These are phyloP conservation scores for Cryptosporidium ubiquitum DNA, from an alignment of 169 alveolate genomes.

Conservation along the genomic window DNA sequence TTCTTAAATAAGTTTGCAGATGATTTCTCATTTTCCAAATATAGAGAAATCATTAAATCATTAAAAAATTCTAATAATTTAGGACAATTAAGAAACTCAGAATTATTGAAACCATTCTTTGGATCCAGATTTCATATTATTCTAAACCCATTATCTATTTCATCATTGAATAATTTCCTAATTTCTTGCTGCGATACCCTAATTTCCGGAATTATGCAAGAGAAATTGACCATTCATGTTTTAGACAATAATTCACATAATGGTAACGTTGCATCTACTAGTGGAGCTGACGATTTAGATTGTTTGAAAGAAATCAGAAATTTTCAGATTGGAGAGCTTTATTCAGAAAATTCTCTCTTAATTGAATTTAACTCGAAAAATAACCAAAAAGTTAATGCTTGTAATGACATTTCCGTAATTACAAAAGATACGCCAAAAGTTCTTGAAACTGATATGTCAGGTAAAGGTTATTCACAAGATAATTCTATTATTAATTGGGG, in stretches of 20 bases:
- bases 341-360: conserved; percentile 23
- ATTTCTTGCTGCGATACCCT: conserved; percentile 21
- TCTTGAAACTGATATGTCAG: conserved; percentile 6
- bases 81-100: conserved; percentile 1
- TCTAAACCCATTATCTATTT: conserved; percentile 26
- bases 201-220: conserved; percentile 39
- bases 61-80: conserved; percentile 9
- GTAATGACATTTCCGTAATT: background rate
- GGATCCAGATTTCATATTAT: conserved; percentile 39
- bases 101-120: conserved; percentile 24
- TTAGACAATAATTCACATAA: background rate
- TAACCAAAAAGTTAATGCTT: background rate
- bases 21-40: conserved; percentile 35
- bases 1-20: conserved; percentile 33
- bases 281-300: background rate
- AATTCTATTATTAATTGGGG: conserved; percentile 42
- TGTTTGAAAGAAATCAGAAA: background rate
- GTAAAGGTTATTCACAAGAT: conserved; percentile 12
- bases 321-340: conserved; percentile 54
- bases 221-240: conserved; percentile 5
- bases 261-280: too few species aligned
- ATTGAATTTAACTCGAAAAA: conserved; percentile 21
- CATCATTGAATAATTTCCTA: conserved; percentile 20
- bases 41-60: conserved; percentile 13
- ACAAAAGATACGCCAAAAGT: conserved; percentile 14